phyloP scores from a whole-genome alignment of 495 filamentous ascomycete species.

The Oleoguttula mirabilis region DNA sequence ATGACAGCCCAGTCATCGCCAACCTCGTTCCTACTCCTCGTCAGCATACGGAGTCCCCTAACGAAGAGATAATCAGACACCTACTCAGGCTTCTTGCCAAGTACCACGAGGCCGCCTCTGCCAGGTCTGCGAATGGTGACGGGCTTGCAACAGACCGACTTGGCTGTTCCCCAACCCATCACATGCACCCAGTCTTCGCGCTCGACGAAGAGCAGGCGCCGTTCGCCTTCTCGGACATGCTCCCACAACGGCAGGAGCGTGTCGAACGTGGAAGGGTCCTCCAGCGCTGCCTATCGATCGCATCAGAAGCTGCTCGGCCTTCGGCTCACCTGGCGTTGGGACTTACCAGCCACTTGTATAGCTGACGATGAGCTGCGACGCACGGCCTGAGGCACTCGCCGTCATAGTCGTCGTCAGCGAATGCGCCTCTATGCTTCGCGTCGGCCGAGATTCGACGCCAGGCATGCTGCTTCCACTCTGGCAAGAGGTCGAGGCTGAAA shows the following conservation, averaged over 20 bases:
- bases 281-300: too few relatives aligned
- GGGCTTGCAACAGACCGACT: background rate
- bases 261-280: background rate
- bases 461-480: too few relatives aligned
- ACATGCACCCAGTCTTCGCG: background rate
- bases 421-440: too few relatives aligned
- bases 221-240: background rate
- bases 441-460: too few relatives aligned
- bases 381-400: too few relatives aligned
- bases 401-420: too few relatives aligned
- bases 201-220: background rate
- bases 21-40: background rate
- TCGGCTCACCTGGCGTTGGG: too few relatives aligned
- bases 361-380: too few relatives aligned
- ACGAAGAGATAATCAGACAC: background rate
- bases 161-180: background rate
- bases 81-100: background rate
- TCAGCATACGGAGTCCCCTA: background rate
- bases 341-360: too few relatives aligned
- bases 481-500: too few relatives aligned
- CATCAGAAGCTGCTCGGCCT: too few relatives aligned
- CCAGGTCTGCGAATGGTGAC: background rate
- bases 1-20: slow-evolving; percentile 1
- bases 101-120: background rate
- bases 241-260: background rate